These are phyloP conservation scores for Penicillium italicum DNA, from an alignment of 2,329 filamentous ascomycete genomes.

Conservation along the genomic window DNA sequence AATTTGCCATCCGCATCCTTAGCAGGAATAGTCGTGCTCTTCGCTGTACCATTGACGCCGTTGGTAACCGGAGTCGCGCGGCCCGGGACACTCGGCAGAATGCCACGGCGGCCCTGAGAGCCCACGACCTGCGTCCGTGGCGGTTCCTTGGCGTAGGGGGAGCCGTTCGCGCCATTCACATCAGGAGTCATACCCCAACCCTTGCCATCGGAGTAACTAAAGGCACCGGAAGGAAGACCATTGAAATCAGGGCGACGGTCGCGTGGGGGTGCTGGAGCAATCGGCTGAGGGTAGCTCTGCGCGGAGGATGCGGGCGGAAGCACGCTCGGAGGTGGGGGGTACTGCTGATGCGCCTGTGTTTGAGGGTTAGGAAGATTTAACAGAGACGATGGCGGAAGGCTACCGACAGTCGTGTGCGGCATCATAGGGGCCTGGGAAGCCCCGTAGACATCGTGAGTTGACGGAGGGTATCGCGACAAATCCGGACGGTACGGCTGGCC, in stretches of 20 bases:
- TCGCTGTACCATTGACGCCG: slow-evolving; percentile 60
- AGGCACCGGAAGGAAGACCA: slow-evolving; percentile 69
- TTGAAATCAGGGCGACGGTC: slow-evolving; percentile 54
- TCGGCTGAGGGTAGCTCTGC: slow-evolving; percentile 69
- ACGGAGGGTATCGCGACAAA: slow-evolving; percentile 42
- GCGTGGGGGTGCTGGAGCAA: slow-evolving; percentile 65
- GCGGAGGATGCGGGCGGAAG: slow-evolving; percentile 64
- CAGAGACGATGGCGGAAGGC: slow-evolving; percentile 43
- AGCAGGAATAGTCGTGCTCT: slow-evolving; percentile 79
- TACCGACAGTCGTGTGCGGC: slow-evolving; percentile 42
- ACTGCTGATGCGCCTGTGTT: slow-evolving; percentile 39
- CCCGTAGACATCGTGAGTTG: slow-evolving; percentile 44
- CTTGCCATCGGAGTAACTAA: slow-evolving; percentile 55
- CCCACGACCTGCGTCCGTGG: slow-evolving; percentile 80
- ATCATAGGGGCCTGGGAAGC: slow-evolving; percentile 42
- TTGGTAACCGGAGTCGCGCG: slow-evolving; percentile 70
- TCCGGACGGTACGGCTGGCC: slow-evolving; percentile 43
- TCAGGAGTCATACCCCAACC: slow-evolving; percentile 44
- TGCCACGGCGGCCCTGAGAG: slow-evolving; percentile 86
- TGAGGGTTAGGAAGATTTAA: slow-evolving; percentile 41
- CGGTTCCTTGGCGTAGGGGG: slow-evolving; percentile 42
- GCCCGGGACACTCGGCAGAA: slow-evolving; percentile 85
- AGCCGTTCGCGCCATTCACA: slow-evolving; percentile 40
- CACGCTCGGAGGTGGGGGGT: slow-evolving; percentile 49
- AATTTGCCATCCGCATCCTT: slow-evolving; percentile 98